phyloP scores from a whole-genome alignment of 1,284 basidiomycete species.

The Inonotus obliquus region DNA sequence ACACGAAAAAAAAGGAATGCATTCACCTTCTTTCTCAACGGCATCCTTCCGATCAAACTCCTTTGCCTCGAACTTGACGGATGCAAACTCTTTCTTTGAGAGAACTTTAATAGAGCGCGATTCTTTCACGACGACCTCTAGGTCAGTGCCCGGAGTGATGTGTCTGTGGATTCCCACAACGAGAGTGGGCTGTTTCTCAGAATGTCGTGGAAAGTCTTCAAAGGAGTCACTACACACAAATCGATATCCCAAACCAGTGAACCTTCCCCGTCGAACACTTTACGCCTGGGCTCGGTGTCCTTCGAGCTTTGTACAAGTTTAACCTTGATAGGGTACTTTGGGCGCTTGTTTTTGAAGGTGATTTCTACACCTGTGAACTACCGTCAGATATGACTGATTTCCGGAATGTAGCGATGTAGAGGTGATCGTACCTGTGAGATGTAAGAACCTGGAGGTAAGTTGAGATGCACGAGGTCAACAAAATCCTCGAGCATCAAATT shows the following conservation, averaged over 20 bases:
- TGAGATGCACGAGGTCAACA: no score
- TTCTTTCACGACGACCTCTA: background rate
- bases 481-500: background rate
- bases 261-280: background rate
- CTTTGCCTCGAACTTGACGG: background rate
- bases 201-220: background rate
- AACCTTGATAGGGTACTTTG: background rate
- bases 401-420: background rate
- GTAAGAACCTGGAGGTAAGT: background rate
- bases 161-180: background rate
- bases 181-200: background rate
- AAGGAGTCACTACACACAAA: background rate
- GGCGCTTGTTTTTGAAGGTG: background rate
- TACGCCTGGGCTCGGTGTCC: background rate
- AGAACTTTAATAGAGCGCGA: background rate
- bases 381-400: background rate
- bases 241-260: background rate
- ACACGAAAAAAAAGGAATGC: background rate
- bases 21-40: background rate
- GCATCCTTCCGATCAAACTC: background rate
- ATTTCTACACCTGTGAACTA: background rate
- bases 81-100: slow-evolving; percentile 1
- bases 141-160: background rate
- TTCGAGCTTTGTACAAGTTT: background rate
- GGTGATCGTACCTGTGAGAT: background rate